Evolutionary conservation across 352 stramenopile species (phyloP), one percentile per base, ranked within the genome.

Genomic region (Globisporangium nagaii): DNA sequence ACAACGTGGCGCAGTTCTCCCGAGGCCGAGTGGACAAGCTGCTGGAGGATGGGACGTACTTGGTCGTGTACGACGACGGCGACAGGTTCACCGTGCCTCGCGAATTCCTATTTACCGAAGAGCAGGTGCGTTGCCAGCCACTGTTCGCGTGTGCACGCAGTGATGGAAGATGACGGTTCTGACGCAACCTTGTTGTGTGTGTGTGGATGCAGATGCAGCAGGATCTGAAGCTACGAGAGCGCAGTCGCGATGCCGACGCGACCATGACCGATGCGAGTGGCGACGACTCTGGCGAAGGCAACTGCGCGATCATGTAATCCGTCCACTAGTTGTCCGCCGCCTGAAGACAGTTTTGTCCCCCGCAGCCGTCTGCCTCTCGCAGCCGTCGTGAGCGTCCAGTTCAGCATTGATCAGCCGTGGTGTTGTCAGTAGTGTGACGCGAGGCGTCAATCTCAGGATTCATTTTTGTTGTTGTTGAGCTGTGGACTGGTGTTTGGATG

Each of bases 51-150:
- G 66, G 62, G 6, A 63, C 52, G 36, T 86, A 82, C 57, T 45
- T 64, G 37, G 55, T 88, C 37, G 62, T 73, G 32, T 88, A 84
- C 48, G 73, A 88, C 36, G 75, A 83, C 41, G 73, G 73, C 5
- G 71, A 88, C 55, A 69, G 76, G 32, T 86, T 73, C 34, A 70
- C 69, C 3, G 68, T 81, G 4, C 31, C 37, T 8, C 53, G 56
- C 22, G 65, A 61, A n/a, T 81, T 63, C 24, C 56, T 86, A 17
- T 77, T 79, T 24, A 86, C 71, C 0, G 55, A 77, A 36, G 64
- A 79, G 20, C 39, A 80, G 71, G 75, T 86, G 60, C 45, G 67
- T n/a, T n/a, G n/a, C n/a, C n/a, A n/a, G n/a, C n/a, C n/a, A 56
- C 9, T 5, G 9, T 20, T 37, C 10, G 44, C 46, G 28, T 39